A percentile compares a stretch with the other conserved stretches of the same genome.
Evolutionary conservation across 2,329 filamentous ascomycete species (phyloP).

Genomic region (Neofusicoccum kwambonambiense): DNA sequence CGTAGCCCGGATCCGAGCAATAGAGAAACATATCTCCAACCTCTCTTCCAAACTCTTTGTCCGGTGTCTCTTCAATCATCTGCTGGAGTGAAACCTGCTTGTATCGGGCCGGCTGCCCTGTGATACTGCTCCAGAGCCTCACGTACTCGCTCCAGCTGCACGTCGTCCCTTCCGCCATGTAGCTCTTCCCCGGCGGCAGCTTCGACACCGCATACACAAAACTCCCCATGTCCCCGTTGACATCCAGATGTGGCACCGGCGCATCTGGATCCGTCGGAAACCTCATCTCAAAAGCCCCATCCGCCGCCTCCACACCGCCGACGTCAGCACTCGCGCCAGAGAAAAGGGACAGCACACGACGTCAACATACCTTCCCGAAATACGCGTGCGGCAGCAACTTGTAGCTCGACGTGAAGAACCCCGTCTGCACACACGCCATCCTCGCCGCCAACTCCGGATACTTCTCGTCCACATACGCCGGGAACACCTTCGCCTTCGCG

Average conservation of each 20-base stretch:
- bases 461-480: conserved; percentile 19
- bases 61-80: conserved; percentile 40
- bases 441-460: conserved; percentile 21
- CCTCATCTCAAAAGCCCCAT: conserved; percentile 4
- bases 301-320: neutral
- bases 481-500: conserved; percentile 23
- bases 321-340: neutral
- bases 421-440: conserved; percentile 24
- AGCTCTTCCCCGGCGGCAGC: neutral
- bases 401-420: conserved; percentile 20
- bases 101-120: neutral
- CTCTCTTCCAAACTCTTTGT: conserved; percentile 46
- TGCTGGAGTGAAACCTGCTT: conserved; percentile 37
- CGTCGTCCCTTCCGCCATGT: neutral
- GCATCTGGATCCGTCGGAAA: neutral
- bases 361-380: conserved; percentile 1
- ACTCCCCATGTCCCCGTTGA: neutral
- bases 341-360: neutral
- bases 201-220: neutral
- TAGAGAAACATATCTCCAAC: conserved; percentile 50
- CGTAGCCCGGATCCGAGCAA: conserved; percentile 50
- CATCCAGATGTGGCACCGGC: conserved; percentile 6
- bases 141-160: conserved; percentile 13
- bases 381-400: conserved; percentile 1
- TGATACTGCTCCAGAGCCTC: neutral